A percentile compares a stretch with the other conserved stretches of the same genome.
Conservation (phyloP, 768 basidiomycete genomes). For the Podaxis sp. region DNA sequence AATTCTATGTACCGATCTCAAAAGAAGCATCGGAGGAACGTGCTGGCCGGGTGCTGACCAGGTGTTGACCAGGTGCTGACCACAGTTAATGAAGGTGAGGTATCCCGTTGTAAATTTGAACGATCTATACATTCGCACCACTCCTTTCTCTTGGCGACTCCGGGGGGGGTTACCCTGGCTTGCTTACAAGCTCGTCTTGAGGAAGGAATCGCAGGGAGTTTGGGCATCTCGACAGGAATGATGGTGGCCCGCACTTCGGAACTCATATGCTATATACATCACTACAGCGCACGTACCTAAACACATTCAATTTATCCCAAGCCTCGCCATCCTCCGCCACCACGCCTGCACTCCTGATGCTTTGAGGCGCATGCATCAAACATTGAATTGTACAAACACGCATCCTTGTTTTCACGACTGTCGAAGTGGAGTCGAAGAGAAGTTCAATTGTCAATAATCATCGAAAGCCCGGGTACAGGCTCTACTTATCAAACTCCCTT, state of each 20-base stretch:
- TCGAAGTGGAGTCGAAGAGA: conserved; percentile 4
- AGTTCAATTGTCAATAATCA: background rate
- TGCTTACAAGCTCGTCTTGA: too few species aligned
- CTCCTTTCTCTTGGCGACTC: too few species aligned
- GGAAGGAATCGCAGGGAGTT: too few species aligned
- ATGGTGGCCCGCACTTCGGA: too few species aligned
- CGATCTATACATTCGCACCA: too few species aligned
- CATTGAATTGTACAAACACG: background rate
- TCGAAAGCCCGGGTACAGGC: background rate
- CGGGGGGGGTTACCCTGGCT: too few species aligned
- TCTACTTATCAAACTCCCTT: background rate
- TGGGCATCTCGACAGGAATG: too few species aligned
- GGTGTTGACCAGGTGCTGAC: too few species aligned
- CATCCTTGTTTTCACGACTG: background rate
- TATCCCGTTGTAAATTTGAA: too few species aligned
- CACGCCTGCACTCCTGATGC: background rate
- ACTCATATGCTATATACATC: too few species aligned
- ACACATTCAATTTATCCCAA: background rate
- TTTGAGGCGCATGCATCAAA: background rate
- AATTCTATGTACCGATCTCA: background rate
- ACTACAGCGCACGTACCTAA: background rate
- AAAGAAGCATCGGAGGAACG: background rate
- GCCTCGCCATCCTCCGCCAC: background rate
- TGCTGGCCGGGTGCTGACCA: too few species aligned
- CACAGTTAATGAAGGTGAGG: too few species aligned